Evolutionary conservation across 2,329 filamentous ascomycete species (phyloP).

Genomic region (Calonectria pteridis): DNA sequence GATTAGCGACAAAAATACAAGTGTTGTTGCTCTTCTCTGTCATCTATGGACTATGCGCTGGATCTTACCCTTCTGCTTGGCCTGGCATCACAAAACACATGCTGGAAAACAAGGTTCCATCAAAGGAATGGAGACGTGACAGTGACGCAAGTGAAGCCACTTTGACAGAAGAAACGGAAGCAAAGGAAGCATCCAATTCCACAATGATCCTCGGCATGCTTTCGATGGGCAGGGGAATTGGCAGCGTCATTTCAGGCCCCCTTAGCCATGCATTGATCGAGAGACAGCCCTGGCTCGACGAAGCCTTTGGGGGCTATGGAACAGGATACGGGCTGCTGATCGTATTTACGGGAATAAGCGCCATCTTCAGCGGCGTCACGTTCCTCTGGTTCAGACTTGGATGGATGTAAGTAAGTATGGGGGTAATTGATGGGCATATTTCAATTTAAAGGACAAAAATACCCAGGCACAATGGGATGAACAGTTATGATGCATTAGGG

Average conservation of each 20-base stretch:
- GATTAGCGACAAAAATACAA: neutral
- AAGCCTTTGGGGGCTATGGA: neutral
- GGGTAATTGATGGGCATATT: neutral
- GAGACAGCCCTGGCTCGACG: neutral
- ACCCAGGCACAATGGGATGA: neutral
- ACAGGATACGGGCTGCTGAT: conserved; percentile 11
- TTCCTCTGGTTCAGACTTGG: conserved; percentile 4
- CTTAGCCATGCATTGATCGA: neutral
- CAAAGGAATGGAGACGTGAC: neutral
- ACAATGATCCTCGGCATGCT: conserved; percentile 4
- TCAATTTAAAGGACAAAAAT: neutral
- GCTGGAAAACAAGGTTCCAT: neutral
- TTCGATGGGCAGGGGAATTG: neutral
- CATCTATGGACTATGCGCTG: neutral
- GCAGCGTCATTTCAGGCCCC: neutral
- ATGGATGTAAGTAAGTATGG: conserved; percentile 5
- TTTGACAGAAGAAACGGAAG: neutral
- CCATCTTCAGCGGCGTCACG: neutral
- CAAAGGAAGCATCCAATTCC: neutral
- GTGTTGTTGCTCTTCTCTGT: neutral
- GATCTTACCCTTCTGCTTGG: conserved; percentile 9
- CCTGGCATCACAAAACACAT: neutral
- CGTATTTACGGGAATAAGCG: neutral
- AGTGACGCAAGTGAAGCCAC: neutral
- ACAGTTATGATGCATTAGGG: neutral